Evolutionary conservation across 768 basidiomycete genomes (phyloP), one percentile per base, ranked within the genome.

Genomic region (Suillus hirtellus): DNA sequence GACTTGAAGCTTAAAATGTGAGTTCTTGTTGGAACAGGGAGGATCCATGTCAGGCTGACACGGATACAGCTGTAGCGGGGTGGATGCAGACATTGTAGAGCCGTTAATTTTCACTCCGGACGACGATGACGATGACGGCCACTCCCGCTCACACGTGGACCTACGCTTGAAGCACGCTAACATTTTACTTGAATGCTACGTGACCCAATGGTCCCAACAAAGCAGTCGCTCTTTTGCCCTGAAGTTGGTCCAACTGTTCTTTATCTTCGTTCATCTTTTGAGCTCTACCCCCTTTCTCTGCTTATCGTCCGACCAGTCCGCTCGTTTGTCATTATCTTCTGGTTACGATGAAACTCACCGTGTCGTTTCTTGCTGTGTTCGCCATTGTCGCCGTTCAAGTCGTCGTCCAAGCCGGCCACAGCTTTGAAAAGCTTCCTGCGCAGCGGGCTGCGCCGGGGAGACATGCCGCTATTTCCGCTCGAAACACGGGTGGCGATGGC

Each of bases 291-390:
- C 35, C 34, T 19, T 19, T 43, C 54, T 47, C 37, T 47, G 42
- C 68, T 63, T 44, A 67, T 72, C 60, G 34, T 65, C 60, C 64
- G 61, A 35, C n/a, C 38, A 31, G 2, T 21, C 58, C 54, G 14
- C 56, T 60, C 60, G 46, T 55, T 63, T 66, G 67, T 61, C 63
- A 66, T 59, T 37, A 69, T 71, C 60, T 53, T 53, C 52, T 62
- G 56, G 60, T 21, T 44, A 60, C 65, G 64, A 85, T 86, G 84
- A 84, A 79, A 77, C 63, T 81, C 65, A 68, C 76, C 60, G 70
- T 78, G 66, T 70, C 81, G 43, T 64, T 80, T 67, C 70, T 85
- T 59, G 70, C 80, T 64, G 70, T 79, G 49, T 67, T 78, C 63
- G 66, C 67, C 55, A 67, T 67, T 50, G 63, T 71, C 59, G 63